These are phyloP conservation scores for Fonsecaea nubica DNA, from an alignment of 2,329 filamentous ascomycete species.

Conservation along the genomic window DNA sequence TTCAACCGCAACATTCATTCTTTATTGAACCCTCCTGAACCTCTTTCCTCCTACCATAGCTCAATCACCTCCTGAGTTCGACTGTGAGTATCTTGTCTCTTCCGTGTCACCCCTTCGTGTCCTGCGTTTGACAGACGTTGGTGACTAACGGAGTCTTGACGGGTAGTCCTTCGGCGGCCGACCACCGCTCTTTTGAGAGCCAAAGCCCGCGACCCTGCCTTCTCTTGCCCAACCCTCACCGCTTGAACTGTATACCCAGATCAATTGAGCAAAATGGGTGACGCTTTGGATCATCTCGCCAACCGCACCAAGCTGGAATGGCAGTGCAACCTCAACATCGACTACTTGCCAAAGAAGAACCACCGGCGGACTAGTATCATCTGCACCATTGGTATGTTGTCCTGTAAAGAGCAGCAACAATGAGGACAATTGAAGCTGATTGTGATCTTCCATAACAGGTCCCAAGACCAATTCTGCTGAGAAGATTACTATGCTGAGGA, in stretches of 20 bases:
- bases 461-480: slow-evolving; percentile 99
- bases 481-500: slow-evolving; percentile 93
- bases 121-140: slow-evolving; percentile 7
- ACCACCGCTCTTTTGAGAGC: slow-evolving; percentile 23
- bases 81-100: slow-evolving; percentile 8
- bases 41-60: slow-evolving; percentile 7
- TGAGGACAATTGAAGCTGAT: background rate
- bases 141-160: slow-evolving; percentile 17
- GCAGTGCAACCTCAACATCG: slow-evolving; percentile 83
- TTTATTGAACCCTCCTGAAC: background rate
- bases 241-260: slow-evolving; percentile 9
- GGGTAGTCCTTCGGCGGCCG: slow-evolving; percentile 24
- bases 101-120: background rate
- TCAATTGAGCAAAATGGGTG: slow-evolving; percentile 59
- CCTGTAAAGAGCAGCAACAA: background rate
- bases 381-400: slow-evolving; percentile 82
- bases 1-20: slow-evolving; percentile 15
- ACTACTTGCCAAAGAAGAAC: slow-evolving; percentile 83
- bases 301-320: slow-evolving; percentile 75
- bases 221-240: slow-evolving; percentile 4
- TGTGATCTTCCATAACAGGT: slow-evolving; percentile 52
- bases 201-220: slow-evolving; percentile 13
- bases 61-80: background rate
- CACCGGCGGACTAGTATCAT: slow-evolving; percentile 98
- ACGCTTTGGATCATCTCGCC: slow-evolving; percentile 84